A percentile compares a stretch with the other conserved stretches of the same genome.
These are phyloP conservation scores for Sphenostylis stenocarpa DNA, from an alignment of 306 rosid species.

Conservation along the genomic window DNA sequence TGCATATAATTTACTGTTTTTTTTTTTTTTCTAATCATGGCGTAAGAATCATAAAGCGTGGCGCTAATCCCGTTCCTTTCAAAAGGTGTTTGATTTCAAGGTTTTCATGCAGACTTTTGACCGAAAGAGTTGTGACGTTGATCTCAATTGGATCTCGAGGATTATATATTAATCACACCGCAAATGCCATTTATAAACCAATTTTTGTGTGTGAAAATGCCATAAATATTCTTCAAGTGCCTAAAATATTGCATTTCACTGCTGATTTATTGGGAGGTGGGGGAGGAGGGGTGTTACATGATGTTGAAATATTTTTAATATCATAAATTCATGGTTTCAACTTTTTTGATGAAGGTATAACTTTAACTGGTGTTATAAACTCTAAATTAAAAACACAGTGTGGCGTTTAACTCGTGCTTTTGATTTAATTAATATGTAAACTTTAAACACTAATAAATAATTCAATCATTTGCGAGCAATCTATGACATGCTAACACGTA, in stretches of 20 bases:
- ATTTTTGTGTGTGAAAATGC: too few species aligned
- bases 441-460: not conserved
- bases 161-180: not conserved
- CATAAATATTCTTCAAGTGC: not conserved
- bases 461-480: not conserved
- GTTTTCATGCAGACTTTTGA: constrained; percentile 21
- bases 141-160: not conserved
- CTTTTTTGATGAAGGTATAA: too few species aligned
- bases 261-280: not conserved
- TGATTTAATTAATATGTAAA: not conserved
- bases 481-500: not conserved
- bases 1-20: not conserved
- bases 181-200: not conserved
- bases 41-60: constrained; percentile 9
- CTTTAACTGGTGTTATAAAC: not conserved
- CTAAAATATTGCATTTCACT: not conserved
- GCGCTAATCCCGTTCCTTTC: constrained; percentile 32
- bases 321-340: not conserved
- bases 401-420: not conserved
- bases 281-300: not conserved
- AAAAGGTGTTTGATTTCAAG: not conserved
- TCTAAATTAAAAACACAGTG: not conserved
- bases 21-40: not conserved
- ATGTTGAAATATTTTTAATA: not conserved
- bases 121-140: not conserved